Evolutionary conservation across 768 basidiomycete genomes (phyloP).

Genomic region (Baorangia bicolor): DNA sequence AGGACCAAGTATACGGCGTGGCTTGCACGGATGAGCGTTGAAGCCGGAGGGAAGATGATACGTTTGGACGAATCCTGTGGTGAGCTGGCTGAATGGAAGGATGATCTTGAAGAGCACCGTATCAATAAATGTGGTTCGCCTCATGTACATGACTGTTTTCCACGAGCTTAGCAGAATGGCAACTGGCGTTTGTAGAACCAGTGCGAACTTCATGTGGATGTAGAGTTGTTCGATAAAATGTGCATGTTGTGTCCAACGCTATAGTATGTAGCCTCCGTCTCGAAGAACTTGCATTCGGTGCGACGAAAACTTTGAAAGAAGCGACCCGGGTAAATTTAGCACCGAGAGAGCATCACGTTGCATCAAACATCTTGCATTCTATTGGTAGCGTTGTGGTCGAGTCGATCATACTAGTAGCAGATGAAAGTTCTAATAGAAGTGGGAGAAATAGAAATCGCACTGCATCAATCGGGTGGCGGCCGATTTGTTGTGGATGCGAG

Average conservation of each 20-base stretch:
- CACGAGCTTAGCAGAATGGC: neutral
- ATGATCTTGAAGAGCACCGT: slow-evolving; percentile 8
- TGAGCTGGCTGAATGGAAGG: slow-evolving; percentile 43
- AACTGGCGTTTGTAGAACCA: neutral
- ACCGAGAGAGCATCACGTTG: neutral
- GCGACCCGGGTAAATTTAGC: too few species aligned
- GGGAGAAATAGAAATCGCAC: neutral
- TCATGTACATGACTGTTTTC: neutral
- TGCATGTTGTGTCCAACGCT: too few species aligned
- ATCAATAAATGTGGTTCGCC: slow-evolving; percentile 6
- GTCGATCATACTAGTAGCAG: too few species aligned
- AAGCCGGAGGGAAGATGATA: slow-evolving; percentile 41
- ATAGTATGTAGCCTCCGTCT: too few species aligned
- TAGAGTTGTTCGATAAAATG: too few species aligned
- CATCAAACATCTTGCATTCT: neutral
- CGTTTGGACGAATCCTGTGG: slow-evolving; percentile 52
- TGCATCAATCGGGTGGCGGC: neutral
- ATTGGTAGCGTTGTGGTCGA: too few species aligned
- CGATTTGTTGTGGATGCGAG: neutral
- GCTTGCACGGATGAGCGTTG: slow-evolving; percentile 22
- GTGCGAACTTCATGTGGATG: too few species aligned
- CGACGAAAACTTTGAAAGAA: neutral
- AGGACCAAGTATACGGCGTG: slow-evolving; percentile 19
- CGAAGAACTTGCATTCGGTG: neutral
- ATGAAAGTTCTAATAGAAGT: neutral